Conservation (phyloP, 1,284 basidiomycete genomes). For the Ustilago tritici region DNA sequence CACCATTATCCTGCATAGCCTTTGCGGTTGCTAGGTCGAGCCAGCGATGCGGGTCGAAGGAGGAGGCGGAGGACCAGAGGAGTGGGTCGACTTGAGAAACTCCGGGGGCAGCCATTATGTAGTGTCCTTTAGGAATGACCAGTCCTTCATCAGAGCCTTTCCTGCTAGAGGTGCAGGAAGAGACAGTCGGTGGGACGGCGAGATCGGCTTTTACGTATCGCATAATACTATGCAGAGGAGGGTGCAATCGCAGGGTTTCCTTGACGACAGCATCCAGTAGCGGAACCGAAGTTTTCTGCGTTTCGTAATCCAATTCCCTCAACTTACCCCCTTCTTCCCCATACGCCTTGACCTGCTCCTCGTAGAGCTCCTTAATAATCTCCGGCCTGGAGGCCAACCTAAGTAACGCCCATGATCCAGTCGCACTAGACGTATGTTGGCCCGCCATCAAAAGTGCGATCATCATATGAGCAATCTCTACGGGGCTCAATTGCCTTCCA, state of each 20-base stretch:
- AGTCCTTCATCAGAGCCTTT: slow-evolving; percentile 71
- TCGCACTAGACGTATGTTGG: slow-evolving; percentile 95
- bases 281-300: slow-evolving; percentile 80
- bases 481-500: slow-evolving; percentile 82
- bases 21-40: slow-evolving; percentile 77
- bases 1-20: slow-evolving; percentile 72
- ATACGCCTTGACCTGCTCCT: slow-evolving; percentile 89
- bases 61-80: slow-evolving; percentile 76
- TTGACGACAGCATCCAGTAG: slow-evolving; percentile 89
- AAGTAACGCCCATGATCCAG: slow-evolving; percentile 88
- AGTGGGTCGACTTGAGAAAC: slow-evolving; percentile 87
- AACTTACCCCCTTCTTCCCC: slow-evolving; percentile 77
- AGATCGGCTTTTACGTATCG: slow-evolving; percentile 89
- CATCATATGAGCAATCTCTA: slow-evolving; percentile 97
- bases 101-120: slow-evolving; percentile 88
- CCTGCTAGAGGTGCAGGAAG: slow-evolving; percentile 59
- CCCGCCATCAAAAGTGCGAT: slow-evolving; percentile 79
- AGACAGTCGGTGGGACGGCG: slow-evolving; percentile 82
- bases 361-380: slow-evolving; percentile 75
- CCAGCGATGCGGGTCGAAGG: slow-evolving; percentile 88
- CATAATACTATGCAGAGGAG: slow-evolving; percentile 72
- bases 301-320: slow-evolving; percentile 86
- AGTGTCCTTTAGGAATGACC: slow-evolving; percentile 91
- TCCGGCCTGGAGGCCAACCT: slow-evolving; percentile 86
- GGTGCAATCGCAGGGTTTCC: slow-evolving; percentile 81